Evolutionary conservation across 441 rosid species (phyloP).

Genomic region (Omphalea diandra): DNA sequence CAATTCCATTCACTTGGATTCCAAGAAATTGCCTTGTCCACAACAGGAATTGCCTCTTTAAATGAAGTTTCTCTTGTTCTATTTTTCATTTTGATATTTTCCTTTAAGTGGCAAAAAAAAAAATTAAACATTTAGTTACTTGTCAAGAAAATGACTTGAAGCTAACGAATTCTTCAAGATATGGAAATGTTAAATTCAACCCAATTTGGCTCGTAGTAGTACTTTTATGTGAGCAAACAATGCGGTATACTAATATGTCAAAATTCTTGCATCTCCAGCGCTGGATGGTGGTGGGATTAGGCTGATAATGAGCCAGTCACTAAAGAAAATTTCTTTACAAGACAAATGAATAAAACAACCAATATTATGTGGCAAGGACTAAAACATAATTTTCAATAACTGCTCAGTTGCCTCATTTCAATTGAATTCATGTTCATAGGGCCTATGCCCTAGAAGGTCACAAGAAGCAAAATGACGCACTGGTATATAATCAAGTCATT

Average conservation of each 20-base stretch:
- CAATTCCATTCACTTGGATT: conserved; percentile 1
- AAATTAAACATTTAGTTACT: neutral
- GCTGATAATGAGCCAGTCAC: conserved; percentile 12
- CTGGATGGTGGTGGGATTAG: neutral
- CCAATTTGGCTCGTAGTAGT: neutral
- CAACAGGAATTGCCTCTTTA: conserved; percentile 4
- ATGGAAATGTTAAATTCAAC: neutral
- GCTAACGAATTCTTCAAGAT: conserved; percentile 9
- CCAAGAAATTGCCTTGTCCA: conserved; percentile 18
- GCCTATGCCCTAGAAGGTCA: conserved; percentile 17
- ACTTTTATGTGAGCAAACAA: neutral
- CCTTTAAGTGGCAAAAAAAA: neutral
- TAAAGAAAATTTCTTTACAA: conserved; percentile 2
- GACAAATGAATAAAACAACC: conserved; percentile 21
- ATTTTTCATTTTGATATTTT: neutral
- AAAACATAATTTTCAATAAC: no score
- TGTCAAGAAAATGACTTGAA: conserved; percentile 8
- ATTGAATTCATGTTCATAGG: neutral
- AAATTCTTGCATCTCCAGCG: no score
- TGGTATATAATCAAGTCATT: conserved; percentile 22
- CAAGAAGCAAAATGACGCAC: conserved; percentile 20
- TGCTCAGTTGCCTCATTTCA: neutral
- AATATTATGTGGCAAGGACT: neutral
- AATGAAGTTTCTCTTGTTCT: neutral
- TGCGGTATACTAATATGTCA: no score